Percentiles rank a stretch among this genome's conserved stretches.
Evolutionary conservation across 805 yeast genomes (phyloP).

Genomic region (Hyphopichia homilentoma): DNA sequence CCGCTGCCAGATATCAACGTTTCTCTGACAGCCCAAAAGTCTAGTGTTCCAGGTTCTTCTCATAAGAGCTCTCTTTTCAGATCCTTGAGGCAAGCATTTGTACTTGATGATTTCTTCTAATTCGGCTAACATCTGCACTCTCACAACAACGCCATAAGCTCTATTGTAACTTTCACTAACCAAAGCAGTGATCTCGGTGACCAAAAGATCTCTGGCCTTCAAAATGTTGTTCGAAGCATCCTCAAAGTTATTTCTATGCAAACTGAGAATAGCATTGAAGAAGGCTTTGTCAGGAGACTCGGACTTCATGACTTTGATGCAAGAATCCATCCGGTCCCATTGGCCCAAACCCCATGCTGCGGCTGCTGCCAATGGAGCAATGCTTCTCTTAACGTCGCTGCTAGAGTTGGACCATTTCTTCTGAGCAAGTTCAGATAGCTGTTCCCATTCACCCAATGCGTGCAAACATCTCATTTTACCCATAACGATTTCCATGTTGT

Average conservation of each 20-base stretch:
- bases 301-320: constrained; percentile 81
- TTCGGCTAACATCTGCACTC: constrained; percentile 97
- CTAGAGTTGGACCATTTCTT: constrained; percentile 79
- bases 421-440: constrained; percentile 77
- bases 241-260: constrained; percentile 82
- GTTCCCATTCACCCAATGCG: constrained; percentile 99
- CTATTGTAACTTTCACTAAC: constrained; percentile 95
- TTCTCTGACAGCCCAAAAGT: constrained; percentile 87
- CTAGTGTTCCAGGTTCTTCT: constrained; percentile 93
- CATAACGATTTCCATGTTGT: constrained; percentile 84
- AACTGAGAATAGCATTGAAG: constrained; percentile 82
- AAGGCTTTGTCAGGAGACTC: constrained; percentile 95
- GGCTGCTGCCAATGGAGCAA: constrained; percentile 97
- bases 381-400: constrained; percentile 69
- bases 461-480: constrained; percentile 98
- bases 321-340: constrained; percentile 95
- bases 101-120: constrained; percentile 91
- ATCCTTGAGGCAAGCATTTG: constrained; percentile 77
- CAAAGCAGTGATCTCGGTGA: constrained; percentile 89
- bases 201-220: constrained; percentile 82
- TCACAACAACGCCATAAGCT: constrained; percentile 93
- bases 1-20: constrained; percentile 99
- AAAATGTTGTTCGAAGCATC: constrained; percentile 77
- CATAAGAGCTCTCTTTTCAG: constrained; percentile 74
- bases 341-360: constrained; percentile 98